A percentile compares a stretch with the other conserved stretches of the same genome.
Evolutionary conservation across 139 green algal genomes (phyloP).

Genomic region (Diplosphaera chodatii): DNA sequence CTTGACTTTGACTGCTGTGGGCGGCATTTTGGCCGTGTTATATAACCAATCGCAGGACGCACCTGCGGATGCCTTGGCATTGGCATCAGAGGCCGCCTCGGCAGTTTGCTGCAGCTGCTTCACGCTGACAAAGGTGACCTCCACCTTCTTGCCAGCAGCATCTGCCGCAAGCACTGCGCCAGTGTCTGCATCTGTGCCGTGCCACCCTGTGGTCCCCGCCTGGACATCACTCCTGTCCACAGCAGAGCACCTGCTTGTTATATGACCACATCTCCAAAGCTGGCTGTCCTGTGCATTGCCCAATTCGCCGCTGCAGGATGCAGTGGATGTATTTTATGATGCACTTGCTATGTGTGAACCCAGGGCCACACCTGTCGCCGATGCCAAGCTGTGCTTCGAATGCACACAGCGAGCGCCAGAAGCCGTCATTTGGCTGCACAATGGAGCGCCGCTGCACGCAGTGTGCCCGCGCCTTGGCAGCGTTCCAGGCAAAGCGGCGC

Average conservation of each 20-base stretch:
- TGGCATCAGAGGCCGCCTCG: no score
- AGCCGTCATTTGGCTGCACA: conserved; percentile 71
- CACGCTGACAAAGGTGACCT: conserved; percentile 16
- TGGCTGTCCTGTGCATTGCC: no score
- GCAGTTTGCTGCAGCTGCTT: conserved; percentile 16
- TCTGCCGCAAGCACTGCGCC: conserved; percentile 20
- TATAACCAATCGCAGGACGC: no score
- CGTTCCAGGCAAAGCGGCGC: conserved; percentile 48
- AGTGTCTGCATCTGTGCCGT: conserved; percentile 33
- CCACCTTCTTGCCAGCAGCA: conserved; percentile 37
- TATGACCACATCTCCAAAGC: no score
- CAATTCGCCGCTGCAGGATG: no score
- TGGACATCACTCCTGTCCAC: conserved; percentile 41
- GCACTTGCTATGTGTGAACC: no score
- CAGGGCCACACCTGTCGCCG: conserved; percentile 32
- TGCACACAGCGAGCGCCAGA: conserved; percentile 65
- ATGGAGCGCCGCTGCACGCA: conserved; percentile 35
- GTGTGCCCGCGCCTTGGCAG: conserved; percentile 28
- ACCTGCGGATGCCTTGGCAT: no score
- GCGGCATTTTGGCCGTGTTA: no score
- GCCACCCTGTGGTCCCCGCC: conserved; percentile 24
- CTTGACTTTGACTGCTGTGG: no score
- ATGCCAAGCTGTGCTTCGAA: conserved; percentile 69
- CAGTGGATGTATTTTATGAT: no score
- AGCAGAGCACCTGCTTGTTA: no score